These are phyloP conservation scores for Barnettozyma siamensis DNA, from an alignment of 805 yeast species.

Conservation along the genomic window DNA sequence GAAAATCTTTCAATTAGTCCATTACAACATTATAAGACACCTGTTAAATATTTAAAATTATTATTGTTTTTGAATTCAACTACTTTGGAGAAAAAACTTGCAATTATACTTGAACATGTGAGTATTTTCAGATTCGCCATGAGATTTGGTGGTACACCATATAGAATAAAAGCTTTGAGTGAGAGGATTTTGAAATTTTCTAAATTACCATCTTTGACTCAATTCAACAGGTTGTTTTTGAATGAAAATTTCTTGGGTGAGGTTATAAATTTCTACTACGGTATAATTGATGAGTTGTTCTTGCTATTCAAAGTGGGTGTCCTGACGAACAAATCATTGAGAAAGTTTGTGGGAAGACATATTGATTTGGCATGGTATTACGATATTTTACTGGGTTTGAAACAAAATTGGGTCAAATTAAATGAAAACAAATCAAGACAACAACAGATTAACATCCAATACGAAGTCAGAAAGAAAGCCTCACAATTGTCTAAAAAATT, in stretches of 20 bases:
- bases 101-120: conserved; percentile 41
- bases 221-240: conserved; percentile 29
- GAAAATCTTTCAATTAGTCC: conserved; percentile 24
- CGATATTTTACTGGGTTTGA: conserved; percentile 53
- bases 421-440: conserved; percentile 41
- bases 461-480: conserved; percentile 56
- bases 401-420: conserved; percentile 42
- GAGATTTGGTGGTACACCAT: conserved; percentile 67
- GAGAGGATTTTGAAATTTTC: conserved; percentile 27
- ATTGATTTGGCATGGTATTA: conserved; percentile 66
- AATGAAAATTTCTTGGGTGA: conserved; percentile 46
- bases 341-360: conserved; percentile 43
- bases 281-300: conserved; percentile 57
- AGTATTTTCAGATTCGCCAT: conserved; percentile 59
- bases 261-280: conserved; percentile 52
- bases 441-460: conserved; percentile 48
- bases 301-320: conserved; percentile 51
- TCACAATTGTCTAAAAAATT: conserved; percentile 37
- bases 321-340: conserved; percentile 32
- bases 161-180: conserved; percentile 38
- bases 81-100: conserved; percentile 29
- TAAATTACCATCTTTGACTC: conserved; percentile 13
- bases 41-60: conserved; percentile 21
- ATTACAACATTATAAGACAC: conserved; percentile 21
- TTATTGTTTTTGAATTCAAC: conserved; percentile 26